phyloP scores from a whole-genome alignment of 2,329 filamentous ascomycete genomes.

The Endocalyx cinctus region DNA sequence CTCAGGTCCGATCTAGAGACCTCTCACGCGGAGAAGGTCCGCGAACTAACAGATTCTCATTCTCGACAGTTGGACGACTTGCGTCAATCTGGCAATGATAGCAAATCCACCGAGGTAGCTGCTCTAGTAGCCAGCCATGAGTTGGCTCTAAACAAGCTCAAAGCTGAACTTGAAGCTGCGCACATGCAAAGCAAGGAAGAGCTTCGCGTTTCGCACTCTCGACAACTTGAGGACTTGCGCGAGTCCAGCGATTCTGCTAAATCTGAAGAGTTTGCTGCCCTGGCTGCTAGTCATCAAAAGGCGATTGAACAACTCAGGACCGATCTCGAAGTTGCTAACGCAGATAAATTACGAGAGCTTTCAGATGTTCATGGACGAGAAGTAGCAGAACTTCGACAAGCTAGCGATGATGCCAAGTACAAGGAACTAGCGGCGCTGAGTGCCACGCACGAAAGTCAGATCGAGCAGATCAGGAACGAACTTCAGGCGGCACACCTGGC shows the following conservation, averaged over 20 bases:
- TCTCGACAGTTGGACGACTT: conserved; percentile 8
- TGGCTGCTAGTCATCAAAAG: conserved; percentile 13
- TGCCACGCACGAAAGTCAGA: conserved; percentile 6
- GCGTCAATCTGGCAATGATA: conserved; percentile 12
- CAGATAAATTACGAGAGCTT: conserved; percentile 17
- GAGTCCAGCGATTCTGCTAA: conserved; percentile 13
- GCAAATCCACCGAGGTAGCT: conserved; percentile 18
- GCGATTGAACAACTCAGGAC: conserved; percentile 15
- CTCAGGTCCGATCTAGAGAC: conserved; percentile 18
- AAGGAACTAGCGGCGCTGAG: conserved; percentile 13
- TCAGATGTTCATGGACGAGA: conserved; percentile 12
- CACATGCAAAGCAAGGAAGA: conserved; percentile 13
- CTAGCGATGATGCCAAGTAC: conserved; percentile 12
- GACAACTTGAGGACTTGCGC: conserved; percentile 13
- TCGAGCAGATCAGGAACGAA: conserved; percentile 5
- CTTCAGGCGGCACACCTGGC: not conserved
- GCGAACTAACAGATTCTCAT: conserved; percentile 17
- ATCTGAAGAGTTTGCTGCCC: conserved; percentile 12
- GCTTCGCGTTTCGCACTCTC: conserved; percentile 10
- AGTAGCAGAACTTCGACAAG: conserved; percentile 14
- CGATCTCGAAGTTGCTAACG: conserved; percentile 14
- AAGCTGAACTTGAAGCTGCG: conserved; percentile 10
- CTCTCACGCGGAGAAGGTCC: conserved; percentile 12
- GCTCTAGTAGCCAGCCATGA: conserved; percentile 8
- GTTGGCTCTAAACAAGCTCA: conserved; percentile 9